Percentiles rank a stretch among this genome's conserved stretches.
Evolutionary conservation across 208 protist genomes (phyloP).

Genomic region (Wallacemonas sp.): DNA sequence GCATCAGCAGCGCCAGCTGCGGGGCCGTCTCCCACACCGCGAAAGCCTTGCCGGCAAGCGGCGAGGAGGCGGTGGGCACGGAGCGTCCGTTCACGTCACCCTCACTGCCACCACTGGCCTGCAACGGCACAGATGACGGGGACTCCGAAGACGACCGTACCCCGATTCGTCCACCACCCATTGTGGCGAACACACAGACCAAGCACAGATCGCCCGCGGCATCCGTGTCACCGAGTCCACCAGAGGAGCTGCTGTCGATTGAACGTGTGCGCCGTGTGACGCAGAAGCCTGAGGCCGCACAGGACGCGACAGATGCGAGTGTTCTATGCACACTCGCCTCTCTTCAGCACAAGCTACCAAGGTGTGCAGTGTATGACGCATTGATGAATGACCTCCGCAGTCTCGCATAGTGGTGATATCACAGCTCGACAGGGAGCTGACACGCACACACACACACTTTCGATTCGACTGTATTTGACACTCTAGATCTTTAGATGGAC

Average conservation of each 20-base stretch:
- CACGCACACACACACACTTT: too few species aligned
- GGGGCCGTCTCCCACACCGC: neutral
- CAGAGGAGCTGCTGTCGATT: neutral
- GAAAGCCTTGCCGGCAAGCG: neutral
- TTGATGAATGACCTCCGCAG: neutral
- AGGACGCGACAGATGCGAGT: neutral
- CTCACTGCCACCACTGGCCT: neutral
- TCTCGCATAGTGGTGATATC: neutral
- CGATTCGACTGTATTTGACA: too few species aligned
- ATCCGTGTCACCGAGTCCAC: too few species aligned
- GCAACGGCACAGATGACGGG: neutral
- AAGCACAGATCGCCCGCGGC: slow-evolving; percentile 2
- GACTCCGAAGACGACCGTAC: neutral
- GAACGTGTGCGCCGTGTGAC: slow-evolving; percentile 1
- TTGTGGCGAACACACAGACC: slow-evolving; percentile 18
- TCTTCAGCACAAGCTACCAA: slow-evolving; percentile 3
- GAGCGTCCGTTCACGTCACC: neutral
- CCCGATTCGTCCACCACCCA: slow-evolving; percentile 12
- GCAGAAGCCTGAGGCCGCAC: neutral
- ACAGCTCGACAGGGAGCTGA: too few species aligned
- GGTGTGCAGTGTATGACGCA: neutral
- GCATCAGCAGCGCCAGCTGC: neutral
- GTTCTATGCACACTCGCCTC: neutral
- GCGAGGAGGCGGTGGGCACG: neutral
- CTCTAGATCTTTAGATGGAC: too few species aligned